Evolutionary conservation across 495 filamentous ascomycete species (phyloP).

Genomic region (Penicillium paradoxum): DNA sequence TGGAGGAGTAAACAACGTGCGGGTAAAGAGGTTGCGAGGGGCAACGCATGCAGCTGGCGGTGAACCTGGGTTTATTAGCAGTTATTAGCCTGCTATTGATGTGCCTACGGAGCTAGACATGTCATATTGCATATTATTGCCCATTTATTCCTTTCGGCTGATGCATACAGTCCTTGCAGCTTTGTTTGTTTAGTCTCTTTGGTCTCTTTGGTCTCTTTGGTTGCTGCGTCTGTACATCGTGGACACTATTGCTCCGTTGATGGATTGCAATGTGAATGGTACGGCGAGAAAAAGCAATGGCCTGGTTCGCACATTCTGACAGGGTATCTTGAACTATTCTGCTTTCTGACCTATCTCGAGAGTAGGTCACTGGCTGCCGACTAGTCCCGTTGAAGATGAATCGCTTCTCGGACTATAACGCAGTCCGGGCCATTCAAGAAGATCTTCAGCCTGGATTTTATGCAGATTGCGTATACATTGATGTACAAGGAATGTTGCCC

Average conservation of each 20-base stretch:
- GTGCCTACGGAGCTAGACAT: constrained; percentile 1
- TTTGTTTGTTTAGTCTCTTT: not conserved
- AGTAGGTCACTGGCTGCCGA: too few species aligned
- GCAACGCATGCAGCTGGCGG: constrained; percentile 32
- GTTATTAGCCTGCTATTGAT: not conserved
- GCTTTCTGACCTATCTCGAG: too few species aligned
- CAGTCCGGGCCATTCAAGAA: not conserved
- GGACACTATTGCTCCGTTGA: too few species aligned
- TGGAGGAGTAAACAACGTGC: constrained; percentile 39
- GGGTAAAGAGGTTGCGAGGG: constrained; percentile 34
- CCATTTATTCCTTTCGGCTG: not conserved
- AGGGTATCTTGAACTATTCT: too few species aligned
- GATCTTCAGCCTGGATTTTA: not conserved
- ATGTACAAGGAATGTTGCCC: not conserved
- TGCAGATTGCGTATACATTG: not conserved
- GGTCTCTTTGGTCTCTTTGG: not conserved
- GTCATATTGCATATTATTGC: constrained; percentile 8
- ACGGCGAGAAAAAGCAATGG: too few species aligned
- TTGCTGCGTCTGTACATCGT: too few species aligned
- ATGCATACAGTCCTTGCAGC: constrained; percentile 1
- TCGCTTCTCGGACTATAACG: not conserved
- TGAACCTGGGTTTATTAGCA: constrained; percentile 12
- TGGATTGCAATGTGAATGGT: too few species aligned
- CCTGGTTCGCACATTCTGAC: too few species aligned
- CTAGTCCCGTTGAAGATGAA: too few species aligned